These are phyloP conservation scores for Ampelocalamus luodianensis DNA, from an alignment of 176 grass and related monocot species.

Conservation along the genomic window DNA sequence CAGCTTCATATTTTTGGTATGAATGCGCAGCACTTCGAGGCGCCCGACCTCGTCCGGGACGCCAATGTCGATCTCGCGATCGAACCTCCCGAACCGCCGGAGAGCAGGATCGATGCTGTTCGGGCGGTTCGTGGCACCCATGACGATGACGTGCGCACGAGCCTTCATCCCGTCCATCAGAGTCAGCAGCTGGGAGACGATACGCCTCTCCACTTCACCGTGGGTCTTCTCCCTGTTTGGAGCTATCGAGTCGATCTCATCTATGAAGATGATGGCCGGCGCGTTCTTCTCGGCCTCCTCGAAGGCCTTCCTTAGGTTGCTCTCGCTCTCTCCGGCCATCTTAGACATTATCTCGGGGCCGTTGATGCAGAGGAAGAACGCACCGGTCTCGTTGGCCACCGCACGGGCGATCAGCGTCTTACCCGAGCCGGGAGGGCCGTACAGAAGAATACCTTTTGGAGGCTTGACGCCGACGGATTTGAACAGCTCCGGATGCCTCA, in stretches of 20 bases:
- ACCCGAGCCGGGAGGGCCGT: conserved; percentile 61
- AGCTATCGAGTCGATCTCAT: conserved; percentile 65
- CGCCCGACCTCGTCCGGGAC: conserved; percentile 67
- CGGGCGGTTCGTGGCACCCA: conserved; percentile 63
- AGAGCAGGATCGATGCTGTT: conserved; percentile 77
- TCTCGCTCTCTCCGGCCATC: conserved; percentile 73
- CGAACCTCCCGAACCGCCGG: conserved; percentile 63
- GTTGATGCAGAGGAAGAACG: conserved; percentile 70
- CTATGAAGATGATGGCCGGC: conserved; percentile 70
- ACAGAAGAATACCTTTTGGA: conserved; percentile 63
- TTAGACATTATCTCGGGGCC: conserved; percentile 77
- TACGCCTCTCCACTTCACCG: conserved; percentile 60
- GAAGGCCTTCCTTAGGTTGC: conserved; percentile 68
- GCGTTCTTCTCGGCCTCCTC: conserved; percentile 76
- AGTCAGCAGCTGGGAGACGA: conserved; percentile 67
- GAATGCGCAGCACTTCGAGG: conserved; percentile 62
- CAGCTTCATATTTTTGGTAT: conserved; percentile 62
- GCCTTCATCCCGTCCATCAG: conserved; percentile 68
- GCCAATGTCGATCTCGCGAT: conserved; percentile 68
- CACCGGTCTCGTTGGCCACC: conserved; percentile 66
- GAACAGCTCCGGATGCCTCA: conserved; percentile 66
- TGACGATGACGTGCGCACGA: conserved; percentile 67
- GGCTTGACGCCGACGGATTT: conserved; percentile 72
- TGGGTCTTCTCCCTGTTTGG: conserved; percentile 68
- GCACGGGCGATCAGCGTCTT: conserved; percentile 67